phyloP scores from a whole-genome alignment of 352 stramenopile species.

The Halophytophthora batemanensis region DNA sequence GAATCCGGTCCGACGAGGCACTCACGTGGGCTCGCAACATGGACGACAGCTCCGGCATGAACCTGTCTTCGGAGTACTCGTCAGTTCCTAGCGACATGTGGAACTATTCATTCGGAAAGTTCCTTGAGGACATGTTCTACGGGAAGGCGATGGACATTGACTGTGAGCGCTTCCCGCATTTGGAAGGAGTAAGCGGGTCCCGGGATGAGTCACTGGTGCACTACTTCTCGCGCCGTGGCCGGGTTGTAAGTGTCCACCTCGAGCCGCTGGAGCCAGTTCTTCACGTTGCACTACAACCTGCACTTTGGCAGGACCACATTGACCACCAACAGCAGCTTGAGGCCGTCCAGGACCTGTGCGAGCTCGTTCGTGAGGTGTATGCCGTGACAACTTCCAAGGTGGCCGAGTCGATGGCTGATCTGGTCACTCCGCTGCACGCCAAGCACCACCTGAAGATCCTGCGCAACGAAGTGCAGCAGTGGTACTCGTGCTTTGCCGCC shows the following conservation, averaged over 20 bases:
- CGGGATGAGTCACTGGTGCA: conserved; percentile 67
- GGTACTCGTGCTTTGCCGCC: conserved; percentile 75
- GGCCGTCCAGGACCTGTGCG: conserved; percentile 70
- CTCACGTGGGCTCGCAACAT: conserved; percentile 66
- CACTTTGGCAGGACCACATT: conserved; percentile 80
- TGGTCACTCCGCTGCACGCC: conserved; percentile 60
- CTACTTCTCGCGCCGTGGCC: conserved; percentile 72
- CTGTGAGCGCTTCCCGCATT: conserved; percentile 58
- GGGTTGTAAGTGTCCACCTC: conserved; percentile 74
- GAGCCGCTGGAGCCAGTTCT: conserved; percentile 80
- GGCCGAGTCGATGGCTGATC: conserved; percentile 68
- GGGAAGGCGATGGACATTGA: conserved; percentile 76
- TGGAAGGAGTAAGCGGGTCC: conserved; percentile 48
- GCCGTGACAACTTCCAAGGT: conserved; percentile 76
- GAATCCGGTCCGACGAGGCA: conserved; percentile 57
- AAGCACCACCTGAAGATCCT: conserved; percentile 75
- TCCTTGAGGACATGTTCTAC: conserved; percentile 84
- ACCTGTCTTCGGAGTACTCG: conserved; percentile 54
- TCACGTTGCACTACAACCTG: conserved; percentile 77
- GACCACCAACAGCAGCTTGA: conserved; percentile 62
- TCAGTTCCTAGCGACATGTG: conserved; percentile 62
- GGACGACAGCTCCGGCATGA: conserved; percentile 8
- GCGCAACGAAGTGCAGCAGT: conserved; percentile 79
- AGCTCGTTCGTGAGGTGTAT: conserved; percentile 72
- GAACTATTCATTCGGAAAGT: conserved; percentile 89